Evolutionary conservation across 2,329 filamentous ascomycete genomes (phyloP).

Genomic region (Clonostachys chloroleuca): DNA sequence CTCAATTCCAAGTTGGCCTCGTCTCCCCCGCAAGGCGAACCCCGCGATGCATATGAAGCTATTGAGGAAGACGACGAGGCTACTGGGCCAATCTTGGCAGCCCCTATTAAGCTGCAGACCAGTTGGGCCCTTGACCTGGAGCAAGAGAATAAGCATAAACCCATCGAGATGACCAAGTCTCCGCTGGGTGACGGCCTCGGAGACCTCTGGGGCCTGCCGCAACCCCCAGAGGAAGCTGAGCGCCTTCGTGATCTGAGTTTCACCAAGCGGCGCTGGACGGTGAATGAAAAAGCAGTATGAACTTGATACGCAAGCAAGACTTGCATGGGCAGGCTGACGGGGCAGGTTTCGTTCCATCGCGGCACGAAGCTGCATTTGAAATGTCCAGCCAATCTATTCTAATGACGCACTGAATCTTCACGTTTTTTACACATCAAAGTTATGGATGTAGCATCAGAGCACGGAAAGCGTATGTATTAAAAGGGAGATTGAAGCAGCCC

Average conservation of each 20-base stretch:
- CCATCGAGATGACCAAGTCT: slow-evolving; percentile 4
- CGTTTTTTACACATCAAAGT: too few species aligned
- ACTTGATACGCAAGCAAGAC: too few species aligned
- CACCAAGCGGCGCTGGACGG: slow-evolving; percentile 51
- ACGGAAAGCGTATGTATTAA: too few species aligned
- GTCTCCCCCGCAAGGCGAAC: not conserved
- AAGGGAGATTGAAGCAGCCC: too few species aligned
- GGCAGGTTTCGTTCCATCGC: too few species aligned
- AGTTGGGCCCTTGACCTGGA: slow-evolving; percentile 12
- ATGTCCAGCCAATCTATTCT: too few species aligned
- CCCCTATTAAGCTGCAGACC: slow-evolving; percentile 27
- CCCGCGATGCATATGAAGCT: not conserved
- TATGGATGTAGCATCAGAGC: too few species aligned
- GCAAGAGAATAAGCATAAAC: slow-evolving; percentile 4
- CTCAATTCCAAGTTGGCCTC: slow-evolving; percentile 8
- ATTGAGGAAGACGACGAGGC: not conserved
- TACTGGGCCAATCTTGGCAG: slow-evolving; percentile 19
- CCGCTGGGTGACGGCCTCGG: slow-evolving; percentile 28
- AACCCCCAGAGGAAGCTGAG: slow-evolving; percentile 39
- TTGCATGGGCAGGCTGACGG: too few species aligned
- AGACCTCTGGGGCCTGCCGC: slow-evolving; percentile 39
- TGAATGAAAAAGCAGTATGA: slow-evolving; percentile 34
- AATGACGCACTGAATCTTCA: too few species aligned
- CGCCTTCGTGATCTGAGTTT: slow-evolving; percentile 36
- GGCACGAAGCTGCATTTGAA: too few species aligned